Conservation (phyloP, 176 grass and related monocot species). For the Raddia distichophylla region DNA sequence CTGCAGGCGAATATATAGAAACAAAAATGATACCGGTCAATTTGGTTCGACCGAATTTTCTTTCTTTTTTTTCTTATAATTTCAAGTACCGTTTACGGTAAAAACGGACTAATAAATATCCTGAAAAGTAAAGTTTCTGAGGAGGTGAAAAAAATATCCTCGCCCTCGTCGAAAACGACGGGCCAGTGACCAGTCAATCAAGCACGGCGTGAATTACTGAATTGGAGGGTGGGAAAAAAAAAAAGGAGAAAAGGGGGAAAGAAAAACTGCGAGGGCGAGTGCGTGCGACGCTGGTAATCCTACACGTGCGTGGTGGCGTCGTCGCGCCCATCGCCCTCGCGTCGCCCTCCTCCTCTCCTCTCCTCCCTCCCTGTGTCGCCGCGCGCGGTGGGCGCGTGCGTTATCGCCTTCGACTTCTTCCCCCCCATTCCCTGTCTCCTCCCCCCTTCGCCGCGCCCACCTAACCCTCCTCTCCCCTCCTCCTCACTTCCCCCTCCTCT, state of each 20-base stretch:
- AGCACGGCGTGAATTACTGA: neutral
- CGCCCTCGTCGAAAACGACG: neutral
- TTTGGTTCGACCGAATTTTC: no score
- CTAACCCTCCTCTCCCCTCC: neutral
- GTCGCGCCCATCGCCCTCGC: conserved; percentile 28
- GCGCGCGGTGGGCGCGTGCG: conserved; percentile 29
- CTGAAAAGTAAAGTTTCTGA: no score
- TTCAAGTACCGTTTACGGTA: no score
- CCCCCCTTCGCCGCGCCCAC: neutral
- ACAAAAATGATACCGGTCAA: no score
- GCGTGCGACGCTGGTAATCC: conserved; percentile 32
- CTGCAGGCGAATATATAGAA: no score
- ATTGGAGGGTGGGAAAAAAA: neutral
- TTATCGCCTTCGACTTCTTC: conserved; percentile 34
- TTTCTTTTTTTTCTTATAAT: no score
- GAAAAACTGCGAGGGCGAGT: conserved; percentile 23
- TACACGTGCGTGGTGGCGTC: conserved; percentile 31
- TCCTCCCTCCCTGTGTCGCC: conserved; percentile 5
- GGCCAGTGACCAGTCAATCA: neutral
- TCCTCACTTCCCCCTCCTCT: neutral
- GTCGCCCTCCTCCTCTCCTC: neutral
- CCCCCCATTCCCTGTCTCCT: neutral
- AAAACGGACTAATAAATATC: no score
- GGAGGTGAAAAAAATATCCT: neutral
- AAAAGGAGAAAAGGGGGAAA: neutral